phyloP scores from a whole-genome alignment of 73 alveolate genomes.

The Symbiodinium pilosum region DNA sequence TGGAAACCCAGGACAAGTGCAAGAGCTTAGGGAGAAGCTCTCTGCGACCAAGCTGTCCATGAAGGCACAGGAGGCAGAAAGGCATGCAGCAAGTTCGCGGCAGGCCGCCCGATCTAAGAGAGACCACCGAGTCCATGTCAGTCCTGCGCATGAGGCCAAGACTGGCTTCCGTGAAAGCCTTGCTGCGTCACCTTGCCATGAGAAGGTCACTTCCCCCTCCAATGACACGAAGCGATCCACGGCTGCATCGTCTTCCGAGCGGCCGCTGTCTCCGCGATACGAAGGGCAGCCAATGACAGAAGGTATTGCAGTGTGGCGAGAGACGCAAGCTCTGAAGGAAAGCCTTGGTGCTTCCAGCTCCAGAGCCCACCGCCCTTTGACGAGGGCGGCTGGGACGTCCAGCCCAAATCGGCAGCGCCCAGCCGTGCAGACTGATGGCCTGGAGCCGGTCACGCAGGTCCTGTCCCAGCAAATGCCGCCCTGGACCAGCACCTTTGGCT shows the following conservation, averaged over 20 bases:
- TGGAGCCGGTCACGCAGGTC: background rate
- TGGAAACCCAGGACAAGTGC: no score
- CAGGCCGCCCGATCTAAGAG: background rate
- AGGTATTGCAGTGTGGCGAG: slow-evolving; percentile 84
- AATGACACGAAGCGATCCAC: slow-evolving; percentile 79
- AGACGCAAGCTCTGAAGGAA: slow-evolving; percentile 55
- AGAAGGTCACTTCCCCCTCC: background rate
- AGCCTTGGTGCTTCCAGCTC: slow-evolving; percentile 3
- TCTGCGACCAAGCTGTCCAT: background rate
- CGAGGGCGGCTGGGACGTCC: background rate
- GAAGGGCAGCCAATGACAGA: slow-evolving; percentile 57
- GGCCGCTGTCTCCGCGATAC: slow-evolving; percentile 68
- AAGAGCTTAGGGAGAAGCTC: slow-evolving; percentile 4
- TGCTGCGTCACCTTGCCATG: background rate
- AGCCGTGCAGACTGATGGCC: background rate
- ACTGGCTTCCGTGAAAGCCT: background rate
- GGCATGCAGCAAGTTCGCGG: background rate
- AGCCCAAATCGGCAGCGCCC: background rate
- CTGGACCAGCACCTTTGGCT: background rate
- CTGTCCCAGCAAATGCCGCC: background rate
- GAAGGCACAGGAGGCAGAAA: background rate
- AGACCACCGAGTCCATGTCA: no score
- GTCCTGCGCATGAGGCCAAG: background rate
- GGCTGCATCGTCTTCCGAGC: slow-evolving; percentile 40
- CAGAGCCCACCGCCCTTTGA: background rate